Evolutionary conservation across 2,329 filamentous ascomycete genomes (phyloP), one percentile per base, ranked within the genome.

Genomic region (Didymella exigua): DNA sequence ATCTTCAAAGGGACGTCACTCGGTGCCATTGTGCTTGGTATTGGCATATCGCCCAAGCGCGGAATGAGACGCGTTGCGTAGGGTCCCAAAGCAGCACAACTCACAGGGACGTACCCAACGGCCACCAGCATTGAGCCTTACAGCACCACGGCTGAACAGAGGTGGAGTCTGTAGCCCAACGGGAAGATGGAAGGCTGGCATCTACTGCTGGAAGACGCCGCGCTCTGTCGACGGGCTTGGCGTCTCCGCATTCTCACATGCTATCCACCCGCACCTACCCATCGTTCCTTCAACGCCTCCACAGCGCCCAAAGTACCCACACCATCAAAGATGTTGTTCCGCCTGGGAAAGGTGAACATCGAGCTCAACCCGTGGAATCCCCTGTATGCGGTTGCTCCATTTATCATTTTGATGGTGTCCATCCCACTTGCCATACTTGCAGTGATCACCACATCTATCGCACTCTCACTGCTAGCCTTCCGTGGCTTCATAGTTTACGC

Each of bases 401-500:
- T 75, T 7, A 38, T 73, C n/a, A 59, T 77, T 23, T 57, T 78
- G n/a, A 43, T 70, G 43, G 48, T 75, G 23, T 76, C 75, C 5
- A 60, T 78, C 24, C 76, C 76, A 19, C 68, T 78, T 38, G 70
- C 73, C 44, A 44, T 74, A 56, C 71, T 77, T 53, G 75, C 75
- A 16, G 48, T 65, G 49, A 42, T 76, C 34, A 78, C 76, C 18
- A 78, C 76, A 11, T 62, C 68, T 27, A 60, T 77, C 50, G 75
- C 76, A 33, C 41, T 78, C 45, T 66, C 65, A 36, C 65, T 76
- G 24, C 71, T 79, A 14, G 63, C 74, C 19, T 60, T 77, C 18
- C 75, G 76, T 48, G 72, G 76, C 29, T 69, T 71, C 2, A 62
- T 77, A 38, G 75, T 79, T 24, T 79, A 79, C 59, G 62, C 74